Percentiles rank a stretch among this genome's conserved stretches.
Conservation (phyloP, 208 protist species). For the Acanthamoeba royreba region DNA sequence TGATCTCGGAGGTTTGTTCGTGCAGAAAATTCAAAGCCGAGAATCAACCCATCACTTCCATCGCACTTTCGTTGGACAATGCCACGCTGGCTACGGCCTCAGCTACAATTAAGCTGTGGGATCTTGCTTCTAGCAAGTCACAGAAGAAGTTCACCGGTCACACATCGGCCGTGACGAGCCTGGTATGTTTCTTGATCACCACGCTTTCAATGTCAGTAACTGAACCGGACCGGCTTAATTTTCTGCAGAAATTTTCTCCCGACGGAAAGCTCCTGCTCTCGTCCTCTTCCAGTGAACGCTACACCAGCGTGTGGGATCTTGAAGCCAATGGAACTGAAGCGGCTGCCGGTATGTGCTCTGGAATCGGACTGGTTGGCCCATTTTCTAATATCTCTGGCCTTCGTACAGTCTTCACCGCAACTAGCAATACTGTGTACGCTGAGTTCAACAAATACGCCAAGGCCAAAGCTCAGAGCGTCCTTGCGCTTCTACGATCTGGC, state of each 20-base stretch:
- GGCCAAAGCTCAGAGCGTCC: neutral
- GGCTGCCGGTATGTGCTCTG: neutral
- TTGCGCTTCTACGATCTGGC: neutral
- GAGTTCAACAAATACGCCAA: neutral
- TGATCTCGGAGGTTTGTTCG: neutral
- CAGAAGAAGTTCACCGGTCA: constrained; percentile 34
- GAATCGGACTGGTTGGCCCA: neutral
- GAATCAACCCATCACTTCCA: neutral
- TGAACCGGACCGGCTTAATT: neutral
- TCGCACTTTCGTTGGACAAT: neutral
- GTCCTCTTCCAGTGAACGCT: neutral
- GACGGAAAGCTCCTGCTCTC: neutral
- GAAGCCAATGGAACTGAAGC: neutral
- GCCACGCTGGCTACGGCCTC: neutral
- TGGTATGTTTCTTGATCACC: neutral
- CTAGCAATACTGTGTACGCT: neutral
- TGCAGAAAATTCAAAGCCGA: constrained; percentile 26
- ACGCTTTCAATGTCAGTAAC: neutral
- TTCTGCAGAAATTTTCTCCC: neutral
- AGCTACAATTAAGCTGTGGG: neutral
- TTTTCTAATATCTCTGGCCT: neutral
- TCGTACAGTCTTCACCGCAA: neutral
- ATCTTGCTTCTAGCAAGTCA: neutral
- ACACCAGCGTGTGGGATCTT: neutral
- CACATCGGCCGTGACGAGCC: neutral